Evolutionary conservation across 2,329 filamentous ascomycete species (phyloP).

Genomic region (Sporothrix luriei): DNA sequence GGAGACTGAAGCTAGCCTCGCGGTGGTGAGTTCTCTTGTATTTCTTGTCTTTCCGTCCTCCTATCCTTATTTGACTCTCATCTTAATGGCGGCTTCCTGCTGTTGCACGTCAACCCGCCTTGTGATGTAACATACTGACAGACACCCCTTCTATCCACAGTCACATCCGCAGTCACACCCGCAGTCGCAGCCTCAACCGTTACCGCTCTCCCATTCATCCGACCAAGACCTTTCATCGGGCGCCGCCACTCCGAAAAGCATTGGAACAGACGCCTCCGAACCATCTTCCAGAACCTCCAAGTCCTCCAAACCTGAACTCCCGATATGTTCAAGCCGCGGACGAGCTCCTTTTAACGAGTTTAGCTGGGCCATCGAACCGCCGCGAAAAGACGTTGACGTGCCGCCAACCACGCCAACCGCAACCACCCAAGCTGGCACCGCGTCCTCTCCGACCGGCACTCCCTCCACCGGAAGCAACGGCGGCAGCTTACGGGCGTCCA

Average conservation of each 20-base stretch:
- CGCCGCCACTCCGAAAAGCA: constrained; percentile 15
- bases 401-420: neutral
- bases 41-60: neutral
- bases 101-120: neutral
- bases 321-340: constrained; percentile 32
- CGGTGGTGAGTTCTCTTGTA: neutral
- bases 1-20: constrained; percentile 2
- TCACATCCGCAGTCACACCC: constrained; percentile 15
- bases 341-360: constrained; percentile 32
- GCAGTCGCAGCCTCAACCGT: constrained; percentile 11
- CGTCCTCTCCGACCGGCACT: neutral
- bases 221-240: constrained; percentile 19
- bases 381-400: constrained; percentile 29
- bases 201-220: constrained; percentile 1
- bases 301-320: constrained; percentile 16
- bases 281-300: neutral
- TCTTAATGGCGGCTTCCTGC: neutral
- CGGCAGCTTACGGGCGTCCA: constrained; percentile 32
- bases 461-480: constrained; percentile 27
- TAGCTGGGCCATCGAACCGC: constrained; percentile 28
- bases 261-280: constrained; percentile 1
- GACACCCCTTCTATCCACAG: neutral
- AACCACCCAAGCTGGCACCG: neutral
- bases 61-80: neutral
- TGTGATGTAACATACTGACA: constrained; percentile 14